Evolutionary conservation across 768 basidiomycete genomes (phyloP), one percentile per base, ranked within the genome.

Genomic region (Xanthoconium stramineum): DNA sequence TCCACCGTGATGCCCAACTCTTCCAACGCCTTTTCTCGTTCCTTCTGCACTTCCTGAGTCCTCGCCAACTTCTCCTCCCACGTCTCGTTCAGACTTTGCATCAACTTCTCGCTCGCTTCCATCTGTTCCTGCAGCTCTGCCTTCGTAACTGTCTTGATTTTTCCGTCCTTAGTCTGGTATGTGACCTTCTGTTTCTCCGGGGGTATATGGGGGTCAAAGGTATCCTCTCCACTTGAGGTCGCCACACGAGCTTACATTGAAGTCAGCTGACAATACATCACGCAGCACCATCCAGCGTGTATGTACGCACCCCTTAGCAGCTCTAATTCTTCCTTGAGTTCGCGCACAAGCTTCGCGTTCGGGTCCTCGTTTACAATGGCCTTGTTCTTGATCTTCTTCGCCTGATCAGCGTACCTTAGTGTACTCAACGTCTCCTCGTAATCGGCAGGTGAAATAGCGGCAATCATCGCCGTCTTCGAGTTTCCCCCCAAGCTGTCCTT

Each of bases 381-480:
- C 78, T 98, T 96, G 75, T 98, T 99, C 86, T 95, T 98, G 76
- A 99, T 99, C 86, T 96, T 96, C 88, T 99, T 99, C 35, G 96
- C 95, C 71, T 93, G 93, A 79, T 97, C 94, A 63, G 97, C 97
- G 74, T 99, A 98, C 6, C 97, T 89, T 56, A 99, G 78, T 3
- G 96, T 98, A 74, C 93, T 93, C 58, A 98, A 77, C 15, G 96
- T 98, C 73, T 98, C 96, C 62, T 98, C 96, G 67, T 98, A 98
- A 75, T 98, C 94, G 45, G 94, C 95, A n/a, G 94, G 95, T 44
- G 94, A 86, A 59, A 99, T 98, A 38, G 97, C 97, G 49, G 97
- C 97, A 61, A 99, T 98, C 97, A 99, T 98, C 6, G 96, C 94
- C 5, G 96, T 99, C 77, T 97, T 96, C 35, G 91, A 94, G 74